Evolutionary conservation across 139 green algal species (phyloP), one percentile per base, ranked within the genome.

Genomic region (Mychonastes homosphaera): DNA sequence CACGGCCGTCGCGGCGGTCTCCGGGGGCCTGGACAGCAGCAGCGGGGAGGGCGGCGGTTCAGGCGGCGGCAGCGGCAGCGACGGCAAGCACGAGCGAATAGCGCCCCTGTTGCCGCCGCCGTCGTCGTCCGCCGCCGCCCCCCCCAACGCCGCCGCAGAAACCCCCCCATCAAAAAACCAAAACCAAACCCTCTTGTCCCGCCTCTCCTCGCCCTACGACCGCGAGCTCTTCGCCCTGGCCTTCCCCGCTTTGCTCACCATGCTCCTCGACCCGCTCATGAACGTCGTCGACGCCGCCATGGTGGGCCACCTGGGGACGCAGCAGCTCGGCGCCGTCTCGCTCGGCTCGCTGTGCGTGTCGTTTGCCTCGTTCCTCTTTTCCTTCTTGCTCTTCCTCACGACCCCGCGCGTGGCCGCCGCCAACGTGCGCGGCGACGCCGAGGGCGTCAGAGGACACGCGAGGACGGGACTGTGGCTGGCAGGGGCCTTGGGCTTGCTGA

Each of bases 311-410:
- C 23, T 87, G 24, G 79, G 76, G 21, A 81, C 76, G 1, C 38
- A 69, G 21, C 70, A 77, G 53, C 65, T 87, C 40, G 68, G 63
- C 9, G 77, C 80, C 10, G 75, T 87, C 34, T 77, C 70, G 26
- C 52, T 87, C 10, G 78, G 68, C 38, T 72, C 65, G 10, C 53
- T 84, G 2, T 51, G 73, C 0, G 69, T 78, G 24, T 74, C 72
- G 21, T 77, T 83, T 24, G 60, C 26, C 32, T 79, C 63, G 4
- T 81, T 79, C 27, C 59, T 84, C 9, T 87, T 84, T 55, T 70
- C 54, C 16, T 87, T 87, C 53, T 47, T 87, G 50, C 60, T 80
- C 6, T 79, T 84, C 47, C 67, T 84, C 13, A 83, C 72, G 4
- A 78, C 73, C 3, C 77, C 80, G 3, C 67, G 74, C 28, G 71